Evolutionary conservation across 768 basidiomycete species (phyloP).

Genomic region (Chalciporus sphaerocephalus): DNA sequence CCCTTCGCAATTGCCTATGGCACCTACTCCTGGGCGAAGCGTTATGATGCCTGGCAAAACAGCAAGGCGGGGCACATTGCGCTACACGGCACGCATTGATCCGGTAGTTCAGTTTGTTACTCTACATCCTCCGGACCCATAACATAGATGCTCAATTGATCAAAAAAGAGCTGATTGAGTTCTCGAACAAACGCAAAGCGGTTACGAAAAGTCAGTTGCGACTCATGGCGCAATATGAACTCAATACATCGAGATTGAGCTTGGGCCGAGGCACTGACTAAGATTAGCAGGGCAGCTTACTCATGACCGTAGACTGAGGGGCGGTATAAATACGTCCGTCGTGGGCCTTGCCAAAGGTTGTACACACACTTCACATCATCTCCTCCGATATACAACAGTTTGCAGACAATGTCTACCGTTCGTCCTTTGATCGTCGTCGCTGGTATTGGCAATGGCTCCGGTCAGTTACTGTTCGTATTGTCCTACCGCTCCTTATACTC

Average conservation of each 20-base stretch:
- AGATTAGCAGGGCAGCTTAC: constrained; percentile 17
- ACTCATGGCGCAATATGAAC: constrained; percentile 8
- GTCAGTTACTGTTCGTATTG: constrained; percentile 11
- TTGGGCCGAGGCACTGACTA: too few relatives aligned
- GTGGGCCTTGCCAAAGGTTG: neutral
- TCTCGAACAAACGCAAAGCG: neutral
- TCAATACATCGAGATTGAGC: neutral
- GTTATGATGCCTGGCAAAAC: constrained; percentile 59
- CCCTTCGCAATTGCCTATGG: constrained; percentile 75
- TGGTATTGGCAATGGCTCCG: constrained; percentile 45
- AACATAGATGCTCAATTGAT: constrained; percentile 12
- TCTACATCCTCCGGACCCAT: constrained; percentile 7
- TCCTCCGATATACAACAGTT: neutral
- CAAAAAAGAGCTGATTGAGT: neutral
- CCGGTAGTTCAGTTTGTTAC: constrained; percentile 12
- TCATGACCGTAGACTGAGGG: constrained; percentile 3
- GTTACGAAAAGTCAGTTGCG: neutral
- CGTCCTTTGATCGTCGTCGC: constrained; percentile 57
- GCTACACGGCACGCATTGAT: constrained; percentile 27
- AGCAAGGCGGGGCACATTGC: constrained; percentile 81
- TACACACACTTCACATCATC: neutral
- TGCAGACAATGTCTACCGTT: constrained; percentile 26
- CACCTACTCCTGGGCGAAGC: constrained; percentile 76
- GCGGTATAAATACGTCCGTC: constrained; percentile 12
- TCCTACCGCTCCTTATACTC: neutral